Conservation (phyloP, 495 filamentous ascomycete species). For the Xylaria intraflava region DNA sequence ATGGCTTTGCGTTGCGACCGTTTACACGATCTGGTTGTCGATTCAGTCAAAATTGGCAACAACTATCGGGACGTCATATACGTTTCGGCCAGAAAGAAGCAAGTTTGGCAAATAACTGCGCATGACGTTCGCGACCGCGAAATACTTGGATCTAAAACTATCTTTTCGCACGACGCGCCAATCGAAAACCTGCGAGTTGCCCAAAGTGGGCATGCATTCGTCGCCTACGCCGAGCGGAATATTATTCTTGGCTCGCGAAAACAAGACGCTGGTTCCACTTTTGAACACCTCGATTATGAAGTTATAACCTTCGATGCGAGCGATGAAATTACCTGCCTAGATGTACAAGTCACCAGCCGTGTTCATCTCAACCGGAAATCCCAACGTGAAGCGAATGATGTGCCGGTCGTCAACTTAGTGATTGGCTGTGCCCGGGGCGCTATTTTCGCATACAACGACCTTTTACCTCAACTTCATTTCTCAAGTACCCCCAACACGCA, state of each 20-base stretch:
- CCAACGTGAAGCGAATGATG: constrained; percentile 28
- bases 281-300: constrained; percentile 40
- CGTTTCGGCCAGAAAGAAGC: constrained; percentile 26
- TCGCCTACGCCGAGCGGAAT: constrained; percentile 17
- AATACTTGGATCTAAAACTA: constrained; percentile 15
- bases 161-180: constrained; percentile 28
- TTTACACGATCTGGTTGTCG: constrained; percentile 36
- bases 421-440: constrained; percentile 68
- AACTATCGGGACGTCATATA: constrained; percentile 39
- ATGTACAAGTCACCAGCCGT: constrained; percentile 34
- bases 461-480: constrained; percentile 49
- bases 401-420: constrained; percentile 55
- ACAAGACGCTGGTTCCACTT: background rate
- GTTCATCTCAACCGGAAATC: constrained; percentile 27
- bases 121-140: constrained; percentile 27
- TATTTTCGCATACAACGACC: constrained; percentile 70
- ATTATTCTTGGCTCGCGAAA: constrained; percentile 21
- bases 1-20: constrained; percentile 20
- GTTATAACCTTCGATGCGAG: constrained; percentile 45
- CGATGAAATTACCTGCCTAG: constrained; percentile 53
- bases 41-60: constrained; percentile 30
- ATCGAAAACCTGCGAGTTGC: constrained; percentile 29
- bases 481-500: constrained; percentile 21
- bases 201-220: constrained; percentile 14
- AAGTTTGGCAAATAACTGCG: constrained; percentile 37